phyloP scores from a whole-genome alignment of 208 protist species.

The Jaenimonas drosophilae region DNA sequence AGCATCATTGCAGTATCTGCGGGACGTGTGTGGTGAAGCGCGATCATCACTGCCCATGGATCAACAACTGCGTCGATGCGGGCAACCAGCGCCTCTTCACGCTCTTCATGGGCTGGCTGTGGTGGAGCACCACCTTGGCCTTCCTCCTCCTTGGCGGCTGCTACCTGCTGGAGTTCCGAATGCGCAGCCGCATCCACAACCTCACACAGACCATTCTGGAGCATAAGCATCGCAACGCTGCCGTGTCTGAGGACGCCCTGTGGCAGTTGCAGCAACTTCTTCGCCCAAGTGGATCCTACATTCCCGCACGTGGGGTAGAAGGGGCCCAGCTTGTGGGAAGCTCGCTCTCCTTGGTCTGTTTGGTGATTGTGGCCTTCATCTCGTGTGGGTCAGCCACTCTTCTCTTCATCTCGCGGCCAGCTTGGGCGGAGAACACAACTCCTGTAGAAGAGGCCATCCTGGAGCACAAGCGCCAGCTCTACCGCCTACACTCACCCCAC shows the following conservation, averaged over 20 bases:
- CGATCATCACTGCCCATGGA: slow-evolving; percentile 90
- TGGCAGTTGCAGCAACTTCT: background rate
- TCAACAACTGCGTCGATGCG: slow-evolving; percentile 82
- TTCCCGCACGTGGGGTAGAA: background rate
- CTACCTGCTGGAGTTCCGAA: slow-evolving; percentile 6
- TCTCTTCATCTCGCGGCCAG: slow-evolving; percentile 11
- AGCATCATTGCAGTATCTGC: slow-evolving; percentile 82
- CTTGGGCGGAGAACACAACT: slow-evolving; percentile 49
- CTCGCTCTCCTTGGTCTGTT: slow-evolving; percentile 18
- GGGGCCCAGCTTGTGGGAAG: background rate
- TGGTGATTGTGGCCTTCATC: slow-evolving; percentile 21
- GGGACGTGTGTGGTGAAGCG: slow-evolving; percentile 64
- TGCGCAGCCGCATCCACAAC: background rate
- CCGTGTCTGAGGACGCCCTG: background rate
- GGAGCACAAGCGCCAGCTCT: slow-evolving; percentile 18
- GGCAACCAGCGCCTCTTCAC: slow-evolving; percentile 82
- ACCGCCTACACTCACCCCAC: slow-evolving; percentile 10
- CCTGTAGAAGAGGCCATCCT: slow-evolving; percentile 42
- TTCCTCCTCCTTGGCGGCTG: slow-evolving; percentile 19
- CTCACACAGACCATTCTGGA: background rate
- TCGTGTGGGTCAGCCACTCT: slow-evolving; percentile 45
- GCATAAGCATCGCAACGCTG: too few species aligned
- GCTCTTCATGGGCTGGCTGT: slow-evolving; percentile 51
- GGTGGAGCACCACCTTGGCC: slow-evolving; percentile 19
- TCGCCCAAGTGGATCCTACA: background rate